Conservation (phyloP, 805 yeast genomes). For the Starmerella stigmatis region DNA sequence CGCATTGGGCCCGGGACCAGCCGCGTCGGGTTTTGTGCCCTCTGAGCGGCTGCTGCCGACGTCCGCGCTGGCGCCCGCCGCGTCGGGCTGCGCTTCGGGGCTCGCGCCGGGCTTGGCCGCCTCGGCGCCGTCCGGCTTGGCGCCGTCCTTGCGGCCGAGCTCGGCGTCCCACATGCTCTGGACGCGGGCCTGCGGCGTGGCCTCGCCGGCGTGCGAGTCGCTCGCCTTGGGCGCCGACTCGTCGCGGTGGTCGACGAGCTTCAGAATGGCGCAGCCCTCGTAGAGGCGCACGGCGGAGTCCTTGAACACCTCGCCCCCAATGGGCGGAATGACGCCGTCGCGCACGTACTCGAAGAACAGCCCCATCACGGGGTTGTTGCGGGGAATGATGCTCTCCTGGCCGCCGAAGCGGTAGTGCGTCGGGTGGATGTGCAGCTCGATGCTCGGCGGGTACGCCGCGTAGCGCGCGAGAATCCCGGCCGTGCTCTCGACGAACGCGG, state of each 20-base stretch:
- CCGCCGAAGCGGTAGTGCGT: slow-evolving; percentile 86
- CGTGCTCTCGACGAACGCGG: slow-evolving; percentile 46
- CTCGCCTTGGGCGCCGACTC: slow-evolving; percentile 12
- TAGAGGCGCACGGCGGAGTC: slow-evolving; percentile 77
- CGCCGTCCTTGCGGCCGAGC: too few relatives aligned
- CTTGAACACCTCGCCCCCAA: slow-evolving; percentile 76
- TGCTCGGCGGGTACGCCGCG: slow-evolving; percentile 63
- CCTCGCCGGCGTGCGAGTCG: neutral
- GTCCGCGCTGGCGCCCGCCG: too few relatives aligned
- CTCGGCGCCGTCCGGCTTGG: too few relatives aligned
- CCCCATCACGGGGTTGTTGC: slow-evolving; percentile 62
- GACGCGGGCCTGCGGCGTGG: slow-evolving; percentile 9
- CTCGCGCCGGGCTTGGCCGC: too few relatives aligned
- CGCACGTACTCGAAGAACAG: slow-evolving; percentile 69
- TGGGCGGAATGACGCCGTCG: slow-evolving; percentile 74
- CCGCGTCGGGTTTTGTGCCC: too few relatives aligned
- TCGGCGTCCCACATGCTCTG: slow-evolving; percentile 2
- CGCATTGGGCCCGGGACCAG: too few relatives aligned
- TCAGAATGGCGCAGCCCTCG: slow-evolving; percentile 81
- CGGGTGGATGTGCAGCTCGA: slow-evolving; percentile 83
- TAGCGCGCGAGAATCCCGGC: slow-evolving; percentile 68
- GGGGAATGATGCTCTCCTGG: slow-evolving; percentile 79
- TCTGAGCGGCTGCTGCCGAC: too few relatives aligned
- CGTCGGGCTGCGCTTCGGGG: too few relatives aligned
- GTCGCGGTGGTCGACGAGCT: slow-evolving; percentile 76